Base-by-base conservation (phyloP, 1,284 basidiomycete genomes). In the Ustilago bromivora region DNA sequence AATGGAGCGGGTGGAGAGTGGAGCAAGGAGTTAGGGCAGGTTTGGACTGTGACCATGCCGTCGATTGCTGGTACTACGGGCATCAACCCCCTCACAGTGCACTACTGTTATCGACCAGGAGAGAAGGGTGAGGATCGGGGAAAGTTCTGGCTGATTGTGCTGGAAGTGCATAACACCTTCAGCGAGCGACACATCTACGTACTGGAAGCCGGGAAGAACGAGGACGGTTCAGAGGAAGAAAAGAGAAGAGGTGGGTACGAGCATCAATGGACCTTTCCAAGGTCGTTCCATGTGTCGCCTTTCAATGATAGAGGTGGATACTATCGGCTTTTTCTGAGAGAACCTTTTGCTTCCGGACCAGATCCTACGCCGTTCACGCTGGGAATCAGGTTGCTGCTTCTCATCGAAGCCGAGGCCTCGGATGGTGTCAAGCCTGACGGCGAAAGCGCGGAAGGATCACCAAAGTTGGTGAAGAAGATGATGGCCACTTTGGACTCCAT, bases 111-210 rank as follows among this genome's bases (percentile, higher is more conserved):
- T 54, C 69, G 77, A 4, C 78, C 79, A 0, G 13, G 61, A 31
- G 51, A 40, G 6, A 61, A n/a, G 3, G 35, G 11, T 9, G 49
- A n/a, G 35, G 43, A 54, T 13, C n/a, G 69, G 17, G 81, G 81
- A 11, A 28, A 38, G 1, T 75, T 83, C 32, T 89, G 89, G 86
- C 81, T 90, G 19, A 87, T 89, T 9, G 88, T 93, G 0, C 86
- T 93, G 4, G 92, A 93, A 89, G 91, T 93, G 13, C 92, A 93
- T 82, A 94, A 93, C 81, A 93, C 92, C 0, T 93, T 93, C 83
- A 90, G 90, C 4, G 92, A 94, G 86, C 89, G 89, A 58, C 92
- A 92, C 85, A 89, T 91, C 86, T 92, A 87, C 71, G 66, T 86
- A 2, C 75, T 85, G 0, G 86, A 89, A 67, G 76, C 88, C 0